These are phyloP conservation scores for Ganoderma multipileum DNA, from an alignment of 1,284 basidiomycete species.

Conservation along the genomic window DNA sequence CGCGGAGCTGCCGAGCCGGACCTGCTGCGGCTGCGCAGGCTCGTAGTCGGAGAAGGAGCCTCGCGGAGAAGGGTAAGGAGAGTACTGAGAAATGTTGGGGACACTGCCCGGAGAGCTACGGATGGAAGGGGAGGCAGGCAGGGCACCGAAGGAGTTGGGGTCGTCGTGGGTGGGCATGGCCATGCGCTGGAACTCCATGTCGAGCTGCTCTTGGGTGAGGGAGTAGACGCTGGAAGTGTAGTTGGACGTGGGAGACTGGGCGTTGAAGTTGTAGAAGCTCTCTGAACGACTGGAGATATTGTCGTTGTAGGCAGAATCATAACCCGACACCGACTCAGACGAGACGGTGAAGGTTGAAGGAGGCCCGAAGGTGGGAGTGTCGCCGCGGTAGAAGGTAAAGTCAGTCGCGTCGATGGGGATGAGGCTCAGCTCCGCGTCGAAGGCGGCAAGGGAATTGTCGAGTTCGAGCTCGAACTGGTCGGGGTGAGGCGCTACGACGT, in stretches of 20 bases:
- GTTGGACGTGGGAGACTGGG: conserved; percentile 58
- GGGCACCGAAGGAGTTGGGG: conserved; percentile 57
- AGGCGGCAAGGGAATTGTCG: conserved; percentile 67
- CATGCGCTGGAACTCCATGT: conserved; percentile 75
- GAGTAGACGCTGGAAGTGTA: conserved; percentile 75
- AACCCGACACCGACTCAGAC: conserved; percentile 66
- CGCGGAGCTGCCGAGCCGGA: conserved; percentile 47
- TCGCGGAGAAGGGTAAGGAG: conserved; percentile 42
- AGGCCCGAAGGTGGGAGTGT: conserved; percentile 70
- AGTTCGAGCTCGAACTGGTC: conserved; percentile 84
- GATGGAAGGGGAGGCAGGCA: conserved; percentile 66
- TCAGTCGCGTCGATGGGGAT: conserved; percentile 67
- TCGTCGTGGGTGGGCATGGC: conserved; percentile 35
- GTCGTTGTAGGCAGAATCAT: conserved; percentile 56
- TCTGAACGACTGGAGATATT: conserved; percentile 70
- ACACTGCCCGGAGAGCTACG: conserved; percentile 51
- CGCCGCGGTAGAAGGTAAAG: conserved; percentile 66
- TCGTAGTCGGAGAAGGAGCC: conserved; percentile 70
- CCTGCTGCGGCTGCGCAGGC: conserved; percentile 45
- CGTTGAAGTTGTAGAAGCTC: conserved; percentile 69
- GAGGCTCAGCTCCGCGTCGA: conserved; percentile 70
- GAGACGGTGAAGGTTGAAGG: conserved; percentile 80
- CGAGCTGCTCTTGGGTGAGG: conserved; percentile 64
- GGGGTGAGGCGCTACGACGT: conserved; percentile 75
- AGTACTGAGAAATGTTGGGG: conserved; percentile 39